phyloP scores from a whole-genome alignment of 2,329 filamentous ascomycete genomes.

The Laburnicola sp. region DNA sequence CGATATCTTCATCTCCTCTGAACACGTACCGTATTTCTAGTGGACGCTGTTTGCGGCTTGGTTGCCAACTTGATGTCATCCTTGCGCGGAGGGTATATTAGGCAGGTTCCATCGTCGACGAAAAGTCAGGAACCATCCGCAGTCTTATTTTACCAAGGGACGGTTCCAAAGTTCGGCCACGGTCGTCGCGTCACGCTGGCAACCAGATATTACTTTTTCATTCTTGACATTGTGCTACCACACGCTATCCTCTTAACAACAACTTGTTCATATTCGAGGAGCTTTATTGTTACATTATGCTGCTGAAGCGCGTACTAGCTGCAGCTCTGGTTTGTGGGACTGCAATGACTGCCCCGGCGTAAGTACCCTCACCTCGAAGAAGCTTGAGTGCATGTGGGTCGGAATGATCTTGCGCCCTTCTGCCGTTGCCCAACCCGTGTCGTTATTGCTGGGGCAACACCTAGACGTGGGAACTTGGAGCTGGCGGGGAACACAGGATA shows the following conservation, averaged over 20 bases:
- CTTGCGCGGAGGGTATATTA: neutral
- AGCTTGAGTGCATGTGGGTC: neutral
- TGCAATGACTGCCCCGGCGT: slow-evolving; percentile 35
- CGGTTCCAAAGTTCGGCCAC: neutral
- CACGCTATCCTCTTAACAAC: neutral
- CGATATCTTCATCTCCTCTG: no score
- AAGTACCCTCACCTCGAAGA: slow-evolving; percentile 23
- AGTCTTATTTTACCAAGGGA: no score
- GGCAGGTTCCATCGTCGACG: no score
- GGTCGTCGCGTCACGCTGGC: no score
- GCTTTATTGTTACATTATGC: slow-evolving; percentile 24
- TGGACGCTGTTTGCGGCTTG: neutral
- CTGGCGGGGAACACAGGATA: neutral
- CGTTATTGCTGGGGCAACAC: no score
- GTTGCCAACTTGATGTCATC: neutral
- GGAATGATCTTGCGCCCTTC: neutral
- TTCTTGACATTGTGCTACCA: neutral
- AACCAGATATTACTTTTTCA: neutral
- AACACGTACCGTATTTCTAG: no score
- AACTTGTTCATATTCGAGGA: neutral
- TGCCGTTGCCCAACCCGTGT: no score
- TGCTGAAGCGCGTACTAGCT: slow-evolving; percentile 26
- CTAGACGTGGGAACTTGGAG: no score
- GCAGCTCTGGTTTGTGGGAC: slow-evolving; percentile 28
- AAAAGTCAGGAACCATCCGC: no score